Conservation (phyloP, 768 basidiomycete species). For the Podaxis pistillaris region DNA sequence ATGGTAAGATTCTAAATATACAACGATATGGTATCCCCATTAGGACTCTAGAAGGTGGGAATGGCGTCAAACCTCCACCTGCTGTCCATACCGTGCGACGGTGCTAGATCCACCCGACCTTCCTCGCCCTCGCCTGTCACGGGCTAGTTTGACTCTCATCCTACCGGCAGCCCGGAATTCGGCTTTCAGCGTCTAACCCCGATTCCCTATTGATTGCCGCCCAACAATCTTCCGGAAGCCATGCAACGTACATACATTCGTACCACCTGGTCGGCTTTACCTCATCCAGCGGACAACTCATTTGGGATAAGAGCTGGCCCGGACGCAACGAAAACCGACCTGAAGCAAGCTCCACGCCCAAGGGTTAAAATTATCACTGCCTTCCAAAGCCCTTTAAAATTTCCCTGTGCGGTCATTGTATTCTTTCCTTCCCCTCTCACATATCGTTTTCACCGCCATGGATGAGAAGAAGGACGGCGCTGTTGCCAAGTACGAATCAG, state of each 20-base stretch:
- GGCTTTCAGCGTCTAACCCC: not conserved
- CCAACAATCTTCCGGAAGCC: not conserved
- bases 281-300: not conserved
- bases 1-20: too few relatives aligned
- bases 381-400: not conserved
- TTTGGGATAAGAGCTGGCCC: not conserved
- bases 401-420: too few relatives aligned
- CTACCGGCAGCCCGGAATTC: too few relatives aligned
- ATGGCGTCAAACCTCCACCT: too few relatives aligned
- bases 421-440: not conserved
- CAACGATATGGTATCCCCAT: too few relatives aligned
- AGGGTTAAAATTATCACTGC: not conserved
- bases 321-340: not conserved
- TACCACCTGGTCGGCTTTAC: not conserved
- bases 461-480: conserved; percentile 7
- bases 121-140: not conserved
- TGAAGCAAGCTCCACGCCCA: not conserved
- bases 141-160: not conserved
- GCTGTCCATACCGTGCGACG: too few relatives aligned
- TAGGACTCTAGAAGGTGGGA: too few relatives aligned
- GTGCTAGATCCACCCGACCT: not conserved
- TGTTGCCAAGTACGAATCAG: not conserved
- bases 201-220: not conserved
- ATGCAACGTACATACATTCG: not conserved
- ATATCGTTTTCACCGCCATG: not conserved